A percentile compares a stretch with the other conserved stretches of the same genome.
Evolutionary conservation across 1,284 basidiomycete species (phyloP).

Genomic region (Porodaedalea pini): DNA sequence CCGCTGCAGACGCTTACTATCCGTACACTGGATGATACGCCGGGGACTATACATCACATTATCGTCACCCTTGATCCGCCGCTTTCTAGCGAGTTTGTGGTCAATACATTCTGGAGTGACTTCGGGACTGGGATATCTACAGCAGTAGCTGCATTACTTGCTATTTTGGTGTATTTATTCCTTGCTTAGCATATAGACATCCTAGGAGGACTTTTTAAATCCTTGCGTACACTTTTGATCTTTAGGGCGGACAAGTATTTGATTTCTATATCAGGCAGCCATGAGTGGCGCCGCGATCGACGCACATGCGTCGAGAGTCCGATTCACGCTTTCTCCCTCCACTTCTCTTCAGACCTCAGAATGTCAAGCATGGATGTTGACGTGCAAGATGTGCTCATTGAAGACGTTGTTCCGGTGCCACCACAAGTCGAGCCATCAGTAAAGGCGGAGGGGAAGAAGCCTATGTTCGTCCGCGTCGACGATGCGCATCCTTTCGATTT

Average conservation of each 20-base stretch:
- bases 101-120: slow-evolving; percentile 65
- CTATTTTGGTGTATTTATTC: not conserved
- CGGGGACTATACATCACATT: slow-evolving; percentile 46
- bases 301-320: not conserved
- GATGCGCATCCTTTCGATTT: slow-evolving; percentile 78
- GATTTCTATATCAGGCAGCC: not conserved
- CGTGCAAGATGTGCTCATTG: not conserved
- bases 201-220: too few relatives aligned
- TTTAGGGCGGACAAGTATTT: too few relatives aligned
- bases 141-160: not conserved
- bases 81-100: slow-evolving; percentile 44
- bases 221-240: too few relatives aligned
- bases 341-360: not conserved
- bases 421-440: not conserved
- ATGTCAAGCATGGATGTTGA: slow-evolving; percentile 18
- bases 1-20: slow-evolving; percentile 65
- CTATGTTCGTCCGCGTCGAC: slow-evolving; percentile 48
- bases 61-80: slow-evolving; percentile 53
- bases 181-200: too few relatives aligned
- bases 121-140: slow-evolving; percentile 42
- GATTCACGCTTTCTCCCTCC: not conserved
- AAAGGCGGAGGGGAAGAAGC: slow-evolving; percentile 20
- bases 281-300: not conserved
- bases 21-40: slow-evolving; percentile 41
- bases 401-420: not conserved